Evolutionary conservation across 176 grass and related monocot species (phyloP), one percentile per base, ranked within the genome.

Genomic region (Oropetium thomaeum): DNA sequence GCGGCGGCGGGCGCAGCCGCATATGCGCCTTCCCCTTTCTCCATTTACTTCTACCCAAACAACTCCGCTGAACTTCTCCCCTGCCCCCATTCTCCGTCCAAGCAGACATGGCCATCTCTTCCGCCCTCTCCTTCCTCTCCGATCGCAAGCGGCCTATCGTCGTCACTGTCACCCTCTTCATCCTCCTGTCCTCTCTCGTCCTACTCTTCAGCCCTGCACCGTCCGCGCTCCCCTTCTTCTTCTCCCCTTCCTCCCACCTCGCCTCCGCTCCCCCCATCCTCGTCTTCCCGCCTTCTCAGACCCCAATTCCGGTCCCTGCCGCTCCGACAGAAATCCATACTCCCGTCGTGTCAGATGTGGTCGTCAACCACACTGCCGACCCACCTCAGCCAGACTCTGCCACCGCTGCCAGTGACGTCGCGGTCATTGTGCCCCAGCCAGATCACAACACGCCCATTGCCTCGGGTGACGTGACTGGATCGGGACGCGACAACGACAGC

Each of bases 141-240:
- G 83, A 89, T 73, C 79, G 72, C 76, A 83, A 53, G 73, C 70
- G 82, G 77, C 69, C 73, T 41, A 40, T 92, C 68, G 76, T 59
- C 73, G 20, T 52, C 29, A 39, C 81, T 15, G 52, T 89, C 71
- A 75, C 26, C 59, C 52, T 83, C 73, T 88, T 90, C 74, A 41
- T 82, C 52, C 30, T 85, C 25, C 54, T 84, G 13, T 85, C 83
- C 59, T 73, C 85, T 34, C 58, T 92, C 65, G 41, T 83, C 59
- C 70, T 83, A 73, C 74, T 88, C 81, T 25, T 84, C 59, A 80
- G 33, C 48, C 79, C 67, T 39, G 37, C 69, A 16, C 84, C 80
- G 45, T 44, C 71, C 47, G 19, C 65, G 4, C 60, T 74, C 61
- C 52, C 64, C 7, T 61, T 66, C 60, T 69, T 80, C 81, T 84